Conservation (phyloP, 495 filamentous ascomycete genomes). For the Niebla homalea region DNA sequence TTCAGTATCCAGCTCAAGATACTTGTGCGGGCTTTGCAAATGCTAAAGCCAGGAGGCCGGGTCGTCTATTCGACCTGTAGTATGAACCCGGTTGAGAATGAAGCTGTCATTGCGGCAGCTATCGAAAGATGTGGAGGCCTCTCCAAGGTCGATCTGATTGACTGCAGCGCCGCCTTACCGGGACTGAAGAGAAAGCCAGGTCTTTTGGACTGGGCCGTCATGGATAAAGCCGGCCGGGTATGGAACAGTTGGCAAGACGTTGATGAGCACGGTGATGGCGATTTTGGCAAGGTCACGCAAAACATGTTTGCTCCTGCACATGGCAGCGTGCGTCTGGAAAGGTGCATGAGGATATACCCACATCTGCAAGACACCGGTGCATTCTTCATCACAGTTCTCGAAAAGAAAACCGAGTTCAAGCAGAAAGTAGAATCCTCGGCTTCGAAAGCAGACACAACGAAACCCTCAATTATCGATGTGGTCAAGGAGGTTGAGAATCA, state of each 20-base stretch:
- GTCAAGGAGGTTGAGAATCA: constrained; percentile 39
- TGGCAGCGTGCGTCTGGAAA: constrained; percentile 57
- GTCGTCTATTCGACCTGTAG: constrained; percentile 97
- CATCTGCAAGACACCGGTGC: constrained; percentile 92
- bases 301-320: constrained; percentile 69
- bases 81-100: constrained; percentile 95
- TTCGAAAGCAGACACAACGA: constrained; percentile 34
- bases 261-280: constrained; percentile 45
- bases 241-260: constrained; percentile 71
- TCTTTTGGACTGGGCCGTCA: constrained; percentile 67
- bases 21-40: constrained; percentile 82
- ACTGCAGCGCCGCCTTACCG: constrained; percentile 65
- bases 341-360: constrained; percentile 85
- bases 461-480: constrained; percentile 39
- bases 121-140: constrained; percentile 83
- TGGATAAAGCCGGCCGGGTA: constrained; percentile 64
- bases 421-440: constrained; percentile 60
- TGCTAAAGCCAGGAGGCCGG: constrained; percentile 87
- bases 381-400: constrained; percentile 91
- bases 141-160: constrained; percentile 67
- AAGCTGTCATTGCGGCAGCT: constrained; percentile 75
- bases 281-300: constrained; percentile 50
- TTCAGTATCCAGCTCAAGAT: constrained; percentile 78
- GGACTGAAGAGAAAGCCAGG: constrained; percentile 62
- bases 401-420: constrained; percentile 80